These are phyloP conservation scores for Fusarium domesticum DNA, from an alignment of 2,329 filamentous ascomycete species.

Conservation along the genomic window DNA sequence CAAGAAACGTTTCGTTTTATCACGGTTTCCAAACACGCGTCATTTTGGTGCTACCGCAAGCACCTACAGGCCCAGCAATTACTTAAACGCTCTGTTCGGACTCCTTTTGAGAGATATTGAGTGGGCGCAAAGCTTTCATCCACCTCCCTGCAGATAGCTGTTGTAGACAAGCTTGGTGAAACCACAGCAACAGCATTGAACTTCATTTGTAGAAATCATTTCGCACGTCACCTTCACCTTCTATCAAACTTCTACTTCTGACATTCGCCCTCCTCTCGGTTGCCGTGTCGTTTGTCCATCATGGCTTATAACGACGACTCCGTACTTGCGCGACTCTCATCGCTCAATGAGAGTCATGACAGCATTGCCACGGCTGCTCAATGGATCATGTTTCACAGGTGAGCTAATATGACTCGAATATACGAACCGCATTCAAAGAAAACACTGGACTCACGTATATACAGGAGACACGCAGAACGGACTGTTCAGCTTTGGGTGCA, in stretches of 20 bases:
- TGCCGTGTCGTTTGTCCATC: slow-evolving; percentile 4
- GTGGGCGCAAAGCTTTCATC: slow-evolving; percentile 18
- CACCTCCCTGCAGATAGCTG: slow-evolving; percentile 28
- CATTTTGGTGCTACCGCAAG: slow-evolving; percentile 14
- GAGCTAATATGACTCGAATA: slow-evolving; percentile 27
- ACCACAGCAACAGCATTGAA: slow-evolving; percentile 27
- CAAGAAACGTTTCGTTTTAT: slow-evolving; percentile 21
- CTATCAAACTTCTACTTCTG: slow-evolving; percentile 2
- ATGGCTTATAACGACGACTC: slow-evolving; percentile 98
- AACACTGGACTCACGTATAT: slow-evolving; percentile 3
- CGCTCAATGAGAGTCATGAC: slow-evolving; percentile 95
- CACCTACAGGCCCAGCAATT: slow-evolving; percentile 9
- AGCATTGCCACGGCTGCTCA: slow-evolving; percentile 94
- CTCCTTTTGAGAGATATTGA: slow-evolving; percentile 8
- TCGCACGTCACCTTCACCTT: slow-evolving; percentile 8
- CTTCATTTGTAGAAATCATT: slow-evolving; percentile 22
- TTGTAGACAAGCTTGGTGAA: slow-evolving; percentile 30
- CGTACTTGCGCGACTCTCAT: slow-evolving; percentile 89
- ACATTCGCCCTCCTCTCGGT: slow-evolving; percentile 1
- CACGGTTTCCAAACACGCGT: slow-evolving; percentile 17
- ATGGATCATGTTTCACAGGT: slow-evolving; percentile 99
- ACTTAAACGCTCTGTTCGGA: slow-evolving; percentile 7
- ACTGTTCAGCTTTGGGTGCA: slow-evolving; percentile 92
- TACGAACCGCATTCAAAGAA: neutral
- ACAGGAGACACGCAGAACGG: slow-evolving; percentile 83